Percentiles rank a stretch among this genome's conserved stretches.
Evolutionary conservation across 1,284 basidiomycete genomes (phyloP).

Genomic region (Ceratobasidium sp.): DNA sequence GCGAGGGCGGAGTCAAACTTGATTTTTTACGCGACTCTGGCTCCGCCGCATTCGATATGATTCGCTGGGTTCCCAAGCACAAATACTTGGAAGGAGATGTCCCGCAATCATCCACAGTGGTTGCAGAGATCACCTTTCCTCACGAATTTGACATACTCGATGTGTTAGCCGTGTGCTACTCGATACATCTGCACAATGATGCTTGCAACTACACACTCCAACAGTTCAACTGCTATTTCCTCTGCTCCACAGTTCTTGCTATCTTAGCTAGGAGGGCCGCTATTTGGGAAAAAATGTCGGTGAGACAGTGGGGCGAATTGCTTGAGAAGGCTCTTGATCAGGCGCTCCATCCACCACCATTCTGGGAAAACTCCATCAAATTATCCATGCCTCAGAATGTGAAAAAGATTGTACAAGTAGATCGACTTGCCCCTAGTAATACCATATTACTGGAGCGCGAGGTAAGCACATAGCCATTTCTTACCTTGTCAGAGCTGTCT

Average conservation of each 20-base stretch:
- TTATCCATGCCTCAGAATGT: too few relatives aligned
- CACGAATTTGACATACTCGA: background rate
- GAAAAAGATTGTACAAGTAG: too few relatives aligned
- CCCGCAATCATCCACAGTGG: background rate
- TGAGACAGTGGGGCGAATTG: too few relatives aligned
- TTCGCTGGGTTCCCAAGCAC: background rate
- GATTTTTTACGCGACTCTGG: background rate
- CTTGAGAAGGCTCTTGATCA: too few relatives aligned
- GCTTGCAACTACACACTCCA: background rate
- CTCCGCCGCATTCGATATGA: background rate
- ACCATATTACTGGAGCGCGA: too few relatives aligned
- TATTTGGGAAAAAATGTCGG: background rate
- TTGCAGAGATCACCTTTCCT: background rate
- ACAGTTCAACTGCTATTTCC: too few relatives aligned
- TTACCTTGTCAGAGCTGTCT: too few relatives aligned
- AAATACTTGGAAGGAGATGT: background rate
- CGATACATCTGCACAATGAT: background rate
- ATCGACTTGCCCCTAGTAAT: too few relatives aligned
- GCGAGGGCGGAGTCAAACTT: background rate
- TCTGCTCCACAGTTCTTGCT: background rate
- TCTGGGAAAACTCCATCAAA: too few relatives aligned
- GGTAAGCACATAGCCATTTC: too few relatives aligned
- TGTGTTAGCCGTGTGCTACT: conserved; percentile 3
- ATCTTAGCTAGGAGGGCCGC: background rate
- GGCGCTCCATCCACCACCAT: too few relatives aligned